These are phyloP conservation scores for Solanum tarapatanum DNA, from an alignment of 257 asterid species.

Conservation along the genomic window DNA sequence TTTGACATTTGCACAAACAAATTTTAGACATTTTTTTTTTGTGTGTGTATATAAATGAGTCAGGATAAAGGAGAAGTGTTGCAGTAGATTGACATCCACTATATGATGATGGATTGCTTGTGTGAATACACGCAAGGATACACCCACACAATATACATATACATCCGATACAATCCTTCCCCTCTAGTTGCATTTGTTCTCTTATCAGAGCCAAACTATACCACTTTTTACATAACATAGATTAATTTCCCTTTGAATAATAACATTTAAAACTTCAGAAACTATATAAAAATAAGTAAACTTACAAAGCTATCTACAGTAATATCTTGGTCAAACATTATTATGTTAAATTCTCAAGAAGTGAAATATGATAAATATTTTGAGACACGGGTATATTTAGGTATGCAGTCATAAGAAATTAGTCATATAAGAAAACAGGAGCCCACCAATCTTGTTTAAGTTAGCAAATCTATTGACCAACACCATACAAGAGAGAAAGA, in stretches of 20 bases:
- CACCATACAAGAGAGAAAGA: neutral
- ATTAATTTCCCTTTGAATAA: neutral
- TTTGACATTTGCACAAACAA: neutral
- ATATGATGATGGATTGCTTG: neutral
- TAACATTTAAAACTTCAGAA: neutral
- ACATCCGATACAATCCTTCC: neutral
- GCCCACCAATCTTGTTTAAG: neutral
- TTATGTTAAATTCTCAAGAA: neutral
- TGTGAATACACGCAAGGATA: neutral
- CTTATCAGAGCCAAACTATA: neutral
- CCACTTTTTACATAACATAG: neutral
- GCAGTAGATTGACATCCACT: neutral
- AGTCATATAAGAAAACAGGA: neutral
- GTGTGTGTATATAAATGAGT: neutral
- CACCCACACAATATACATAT: neutral
- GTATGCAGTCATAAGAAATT: neutral
- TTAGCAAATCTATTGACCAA: neutral
- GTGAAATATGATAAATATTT: neutral
- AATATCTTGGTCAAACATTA: neutral
- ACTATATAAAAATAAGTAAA: neutral
- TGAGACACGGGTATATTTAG: neutral
- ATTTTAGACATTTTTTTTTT: neutral
- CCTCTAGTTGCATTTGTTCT: neutral
- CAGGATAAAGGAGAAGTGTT: neutral
- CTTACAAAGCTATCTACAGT: neutral